Conservation (phyloP, 2,329 filamentous ascomycete species). For the Claviceps fusiformis region DNA sequence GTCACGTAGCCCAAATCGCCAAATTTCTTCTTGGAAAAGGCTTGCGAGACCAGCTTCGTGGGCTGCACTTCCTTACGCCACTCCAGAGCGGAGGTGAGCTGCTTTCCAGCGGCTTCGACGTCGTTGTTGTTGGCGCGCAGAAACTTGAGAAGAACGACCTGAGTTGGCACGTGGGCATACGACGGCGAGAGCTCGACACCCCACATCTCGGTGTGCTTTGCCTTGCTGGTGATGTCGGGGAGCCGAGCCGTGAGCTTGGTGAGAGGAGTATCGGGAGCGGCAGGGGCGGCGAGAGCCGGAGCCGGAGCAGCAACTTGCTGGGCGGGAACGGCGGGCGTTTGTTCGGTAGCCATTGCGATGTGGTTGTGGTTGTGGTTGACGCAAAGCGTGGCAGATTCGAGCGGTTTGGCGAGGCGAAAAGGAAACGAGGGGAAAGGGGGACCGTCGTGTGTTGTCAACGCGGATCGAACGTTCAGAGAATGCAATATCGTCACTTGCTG, state of each 20-base stretch:
- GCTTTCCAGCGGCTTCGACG: constrained; percentile 57
- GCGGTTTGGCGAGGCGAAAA: neutral
- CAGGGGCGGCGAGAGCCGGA: constrained; percentile 6
- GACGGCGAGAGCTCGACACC: constrained; percentile 51
- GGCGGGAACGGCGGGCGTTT: constrained; percentile 7
- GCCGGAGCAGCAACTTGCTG: constrained; percentile 8
- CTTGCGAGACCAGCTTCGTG: constrained; percentile 45
- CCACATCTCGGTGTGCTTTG: constrained; percentile 69
- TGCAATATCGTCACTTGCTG: neutral
- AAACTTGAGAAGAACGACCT: constrained; percentile 84
- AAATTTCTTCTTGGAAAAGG: constrained; percentile 59
- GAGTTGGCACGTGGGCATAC: constrained; percentile 53
- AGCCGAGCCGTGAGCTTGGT: constrained; percentile 45
- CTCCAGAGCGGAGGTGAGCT: constrained; percentile 64
- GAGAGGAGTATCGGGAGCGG: constrained; percentile 22
- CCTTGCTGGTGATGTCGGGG: constrained; percentile 39
- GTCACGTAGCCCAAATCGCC: constrained; percentile 70
- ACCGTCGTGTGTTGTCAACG: neutral
- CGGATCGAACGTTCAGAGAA: neutral
- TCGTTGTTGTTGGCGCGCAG: constrained; percentile 79
- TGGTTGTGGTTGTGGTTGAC: neutral
- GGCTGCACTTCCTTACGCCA: constrained; percentile 75
- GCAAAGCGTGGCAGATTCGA: neutral
- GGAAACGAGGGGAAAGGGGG: neutral
- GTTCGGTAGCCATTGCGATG: constrained; percentile 14